Base-by-base conservation (phyloP, 805 yeast genomes). In the Lipomyces japonicus region DNA sequence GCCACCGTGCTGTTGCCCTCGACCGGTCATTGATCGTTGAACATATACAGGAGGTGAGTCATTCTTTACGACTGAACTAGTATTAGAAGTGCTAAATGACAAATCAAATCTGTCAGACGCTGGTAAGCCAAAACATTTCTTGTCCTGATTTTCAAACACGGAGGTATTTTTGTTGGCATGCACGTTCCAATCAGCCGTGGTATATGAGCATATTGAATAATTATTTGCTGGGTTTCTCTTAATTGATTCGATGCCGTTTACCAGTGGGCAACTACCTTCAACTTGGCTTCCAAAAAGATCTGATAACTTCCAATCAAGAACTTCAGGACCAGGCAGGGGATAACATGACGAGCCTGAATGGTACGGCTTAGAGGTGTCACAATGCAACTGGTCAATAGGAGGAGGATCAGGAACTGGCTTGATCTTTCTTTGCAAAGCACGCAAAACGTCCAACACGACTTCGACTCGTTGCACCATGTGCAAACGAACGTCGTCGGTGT, bases 1-100 rank as follows among this genome's bases (percentile, higher is more conserved):
- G 0, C 96, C 96, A 50, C 97, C 97, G 52, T 79, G 75, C 62
- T 88, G 96, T 65, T 86, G 95, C 1, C 96, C 89, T 63, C 83
- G 84, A 0, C 97, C 97, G 0, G 96, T 87, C 46, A 91, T 75
- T 0, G 97, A 86, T 53, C 98, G 77, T 19, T 93, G 83, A 0
- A 84, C 95, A 48, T 64, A 66, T 2, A 93, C 70, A 1, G 93
- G 93, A 0, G 88, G 87, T 1, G 62, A 55, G 1, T 63, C 66
- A 0, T 72, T 55, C 0, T 72, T 70, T 1, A 66, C 61, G 2
- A 78, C 74, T 1, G 64, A 53, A 0, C 73, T 59, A 6, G 85
- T 75, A 53, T 82, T 70, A 0, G 63, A 55, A 0, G 89, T 68
- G 2, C 7, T 25, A 38, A 42, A 31, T 39, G 32, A 26, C 12